A percentile compares a stretch with the other conserved stretches of the same genome.
Evolutionary conservation across 2,329 filamentous ascomycete species (phyloP).

Genomic region (Fulvia fulva): DNA sequence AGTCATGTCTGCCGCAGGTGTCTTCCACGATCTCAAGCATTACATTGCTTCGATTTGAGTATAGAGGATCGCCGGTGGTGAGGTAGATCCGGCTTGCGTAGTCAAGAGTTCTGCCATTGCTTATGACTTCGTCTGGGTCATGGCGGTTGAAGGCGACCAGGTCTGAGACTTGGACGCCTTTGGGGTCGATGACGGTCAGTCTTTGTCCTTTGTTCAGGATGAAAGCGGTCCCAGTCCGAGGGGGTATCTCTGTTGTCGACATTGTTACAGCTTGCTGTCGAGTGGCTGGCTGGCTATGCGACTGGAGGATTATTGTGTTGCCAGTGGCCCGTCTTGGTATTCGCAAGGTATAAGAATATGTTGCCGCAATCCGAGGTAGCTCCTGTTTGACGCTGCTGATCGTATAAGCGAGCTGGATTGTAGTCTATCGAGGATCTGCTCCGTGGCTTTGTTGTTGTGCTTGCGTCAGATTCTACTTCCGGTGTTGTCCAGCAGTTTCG

Average conservation of each 20-base stretch:
- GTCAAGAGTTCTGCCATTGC: conserved; percentile 23
- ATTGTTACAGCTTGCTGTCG: background rate
- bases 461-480: background rate
- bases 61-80: conserved; percentile 19
- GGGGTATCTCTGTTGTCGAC: conserved; percentile 10
- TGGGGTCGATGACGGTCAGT: conserved; percentile 22
- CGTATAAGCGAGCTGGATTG: too few relatives aligned
- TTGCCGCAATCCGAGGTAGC: too few relatives aligned
- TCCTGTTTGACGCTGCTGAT: too few relatives aligned
- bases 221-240: conserved; percentile 20
- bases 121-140: conserved; percentile 20
- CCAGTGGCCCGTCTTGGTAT: too few relatives aligned
- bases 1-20: conserved; percentile 19
- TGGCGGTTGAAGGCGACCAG: conserved; percentile 20
- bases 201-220: conserved; percentile 21
- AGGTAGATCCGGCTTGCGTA: conserved; percentile 23
- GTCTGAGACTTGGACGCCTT: conserved; percentile 23
- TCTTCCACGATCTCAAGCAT: conserved; percentile 20
- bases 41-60: conserved; percentile 21
- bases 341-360: too few relatives aligned
- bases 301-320: too few relatives aligned
- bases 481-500: background rate
- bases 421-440: too few relatives aligned
- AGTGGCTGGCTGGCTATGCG: background rate
- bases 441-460: background rate